These are phyloP conservation scores for Cucurbita ficifolia DNA, from an alignment of 306 rosid genomes.

Conservation along the genomic window DNA sequence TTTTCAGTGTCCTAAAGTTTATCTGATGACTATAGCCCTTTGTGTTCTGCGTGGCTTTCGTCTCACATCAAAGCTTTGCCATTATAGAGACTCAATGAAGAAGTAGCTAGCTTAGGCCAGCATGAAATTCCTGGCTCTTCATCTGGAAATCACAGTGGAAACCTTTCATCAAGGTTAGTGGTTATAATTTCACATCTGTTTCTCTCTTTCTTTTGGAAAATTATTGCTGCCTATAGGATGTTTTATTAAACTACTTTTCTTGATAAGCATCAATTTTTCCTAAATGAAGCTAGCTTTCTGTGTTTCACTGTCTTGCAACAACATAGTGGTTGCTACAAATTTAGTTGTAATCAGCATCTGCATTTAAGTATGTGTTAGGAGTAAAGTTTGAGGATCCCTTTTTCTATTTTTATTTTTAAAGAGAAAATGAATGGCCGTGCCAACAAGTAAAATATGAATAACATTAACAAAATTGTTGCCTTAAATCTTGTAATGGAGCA, in stretches of 20 bases:
- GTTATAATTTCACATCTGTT: neutral
- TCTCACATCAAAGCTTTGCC: constrained; percentile 22
- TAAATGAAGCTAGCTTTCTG: neutral
- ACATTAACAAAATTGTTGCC: neutral
- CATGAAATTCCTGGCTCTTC: constrained; percentile 28
- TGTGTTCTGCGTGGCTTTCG: neutral
- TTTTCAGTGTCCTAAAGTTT: constrained; percentile 10
- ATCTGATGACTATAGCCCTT: constrained; percentile 5
- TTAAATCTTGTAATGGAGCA: no score
- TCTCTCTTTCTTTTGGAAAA: neutral
- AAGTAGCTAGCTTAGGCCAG: constrained; percentile 26
- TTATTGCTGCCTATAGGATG: neutral
- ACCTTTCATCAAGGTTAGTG: constrained; percentile 36
- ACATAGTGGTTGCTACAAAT: neutral
- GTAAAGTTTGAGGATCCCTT: neutral
- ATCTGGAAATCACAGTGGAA: constrained; percentile 31
- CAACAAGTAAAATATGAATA: neutral
- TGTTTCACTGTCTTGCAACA: neutral
- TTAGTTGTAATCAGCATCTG: neutral
- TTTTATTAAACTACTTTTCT: neutral
- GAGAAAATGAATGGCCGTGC: neutral
- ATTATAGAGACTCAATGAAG: constrained; percentile 68
- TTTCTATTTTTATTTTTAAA: neutral
- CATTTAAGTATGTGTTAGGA: neutral
- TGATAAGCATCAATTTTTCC: neutral